A percentile compares a stretch with the other conserved stretches of the same genome.
Conservation (phyloP, 2,329 filamentous ascomycete genomes). For the Alternaria ethzedia region DNA sequence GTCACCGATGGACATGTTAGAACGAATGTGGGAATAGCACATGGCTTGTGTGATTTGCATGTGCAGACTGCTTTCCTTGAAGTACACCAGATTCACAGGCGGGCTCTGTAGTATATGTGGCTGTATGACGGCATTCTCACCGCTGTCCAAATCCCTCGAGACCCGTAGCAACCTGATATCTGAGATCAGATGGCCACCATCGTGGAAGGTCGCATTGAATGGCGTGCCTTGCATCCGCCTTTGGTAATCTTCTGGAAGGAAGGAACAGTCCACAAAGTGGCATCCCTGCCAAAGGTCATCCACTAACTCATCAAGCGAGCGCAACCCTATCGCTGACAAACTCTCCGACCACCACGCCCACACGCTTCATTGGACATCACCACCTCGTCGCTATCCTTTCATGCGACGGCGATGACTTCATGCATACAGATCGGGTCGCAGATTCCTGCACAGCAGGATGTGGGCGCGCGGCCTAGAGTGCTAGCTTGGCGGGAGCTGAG, state of each 20-base stretch:
- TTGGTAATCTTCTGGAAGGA: conserved; percentile 36
- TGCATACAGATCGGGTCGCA: conserved; percentile 21
- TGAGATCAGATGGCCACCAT: not conserved
- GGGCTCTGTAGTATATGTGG: not conserved
- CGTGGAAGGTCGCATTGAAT: conserved; percentile 2
- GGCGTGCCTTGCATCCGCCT: conserved; percentile 8
- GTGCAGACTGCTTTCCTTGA: no score
- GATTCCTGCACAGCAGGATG: conserved; percentile 13
- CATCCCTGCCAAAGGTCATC: conserved; percentile 18
- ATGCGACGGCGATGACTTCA: conserved; percentile 31
- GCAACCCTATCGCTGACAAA: conserved; percentile 38
- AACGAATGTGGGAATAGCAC: not conserved
- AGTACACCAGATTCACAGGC: not conserved
- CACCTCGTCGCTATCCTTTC: conserved; percentile 14
- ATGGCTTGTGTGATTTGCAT: not conserved
- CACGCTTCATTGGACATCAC: conserved; percentile 23
- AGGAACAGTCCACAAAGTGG: not conserved
- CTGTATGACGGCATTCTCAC: not conserved
- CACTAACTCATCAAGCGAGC: conserved; percentile 33
- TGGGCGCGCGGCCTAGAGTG: conserved; percentile 17
- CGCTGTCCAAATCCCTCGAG: not conserved
- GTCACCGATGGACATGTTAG: conserved; percentile 12
- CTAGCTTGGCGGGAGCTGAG: conserved; percentile 39
- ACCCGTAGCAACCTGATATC: not conserved
- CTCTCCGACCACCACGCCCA: conserved; percentile 20